Conservation (phyloP, 2,329 filamentous ascomycete species). For the Neonectria neomacrospora region DNA sequence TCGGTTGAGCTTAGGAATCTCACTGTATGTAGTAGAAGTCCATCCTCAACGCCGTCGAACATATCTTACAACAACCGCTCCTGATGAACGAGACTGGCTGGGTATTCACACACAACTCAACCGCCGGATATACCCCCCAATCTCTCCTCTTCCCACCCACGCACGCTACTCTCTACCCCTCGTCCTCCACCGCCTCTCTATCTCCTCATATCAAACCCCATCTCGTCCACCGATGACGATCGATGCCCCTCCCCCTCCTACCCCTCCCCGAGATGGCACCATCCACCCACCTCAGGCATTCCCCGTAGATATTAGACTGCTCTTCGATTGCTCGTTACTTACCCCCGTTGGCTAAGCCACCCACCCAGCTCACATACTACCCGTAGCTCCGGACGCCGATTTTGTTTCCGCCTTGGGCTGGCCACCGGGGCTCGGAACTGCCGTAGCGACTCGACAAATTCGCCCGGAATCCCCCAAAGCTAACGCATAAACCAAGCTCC, state of each 20-base stretch:
- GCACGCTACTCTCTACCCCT: not conserved
- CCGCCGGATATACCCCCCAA: not conserved
- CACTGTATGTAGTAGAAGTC: too few relatives aligned
- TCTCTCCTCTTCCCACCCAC: not conserved
- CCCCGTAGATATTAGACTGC: not conserved
- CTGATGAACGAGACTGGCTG: too few relatives aligned
- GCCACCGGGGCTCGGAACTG: not conserved
- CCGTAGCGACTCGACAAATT: too few relatives aligned
- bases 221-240: not conserved
- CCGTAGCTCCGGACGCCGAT: not conserved
- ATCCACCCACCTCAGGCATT: not conserved
- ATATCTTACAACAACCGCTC: not conserved
- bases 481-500: too few relatives aligned
- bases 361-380: not conserved
- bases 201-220: not conserved
- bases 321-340: not conserved
- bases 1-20: not conserved
- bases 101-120: not conserved
- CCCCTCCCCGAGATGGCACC: conserved; percentile 11
- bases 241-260: conserved; percentile 10
- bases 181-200: conserved; percentile 1
- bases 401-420: not conserved
- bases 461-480: too few relatives aligned
- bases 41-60: not conserved
- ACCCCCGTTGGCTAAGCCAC: not conserved